Evolutionary conservation across 805 yeast species (phyloP), one percentile per base, ranked within the genome.

Genomic region (Saturnispora serradocipensis): DNA sequence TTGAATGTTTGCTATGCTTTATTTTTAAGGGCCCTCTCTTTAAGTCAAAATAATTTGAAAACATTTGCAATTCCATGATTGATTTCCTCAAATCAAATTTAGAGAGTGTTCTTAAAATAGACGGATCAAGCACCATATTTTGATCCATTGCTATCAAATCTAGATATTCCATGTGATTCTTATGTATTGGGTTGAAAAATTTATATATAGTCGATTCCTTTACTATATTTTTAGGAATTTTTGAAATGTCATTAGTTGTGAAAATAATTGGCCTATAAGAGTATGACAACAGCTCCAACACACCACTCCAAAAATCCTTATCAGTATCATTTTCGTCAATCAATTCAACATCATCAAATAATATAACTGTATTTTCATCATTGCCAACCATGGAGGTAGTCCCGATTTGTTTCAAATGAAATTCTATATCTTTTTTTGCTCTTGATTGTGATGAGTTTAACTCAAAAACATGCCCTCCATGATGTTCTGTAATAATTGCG

Each of bases 321-420:
- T 93, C 98, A 4, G 32, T 20, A 32, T 77, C 80, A 40, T 76
- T 80, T 50, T 80, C 88, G 59, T 84, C 88, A 18, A 90, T 64
- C 10, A 87, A 71, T 62, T 91, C 96, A 40, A 86, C 90, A 59
- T 91, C 97, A 58, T 90, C 96, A 52, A 91, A 72, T 34, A 93
- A 66, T 4, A 93, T 82, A 5, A 88, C 69, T 7, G 91, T 89
- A 53, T 79, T 74, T 43, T 59, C 59, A 20, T 48, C 39, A 13
- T 53, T 70, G 56, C 84, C 87, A 2, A 91, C 90, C 45, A 85
- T 70, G 54, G 88, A 88, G 0, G 95, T 85, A 4, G 96, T 90
- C 51, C 91, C 81, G 49, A 89, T 76, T 60, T 95, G 97, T 46
- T 76, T 81, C 38, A 91, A 71, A 28, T 72, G 77, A 25, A 80